Evolutionary conservation across 1,139 yeast species (phyloP).

Genomic region (Wickerhamomyces sp.): DNA sequence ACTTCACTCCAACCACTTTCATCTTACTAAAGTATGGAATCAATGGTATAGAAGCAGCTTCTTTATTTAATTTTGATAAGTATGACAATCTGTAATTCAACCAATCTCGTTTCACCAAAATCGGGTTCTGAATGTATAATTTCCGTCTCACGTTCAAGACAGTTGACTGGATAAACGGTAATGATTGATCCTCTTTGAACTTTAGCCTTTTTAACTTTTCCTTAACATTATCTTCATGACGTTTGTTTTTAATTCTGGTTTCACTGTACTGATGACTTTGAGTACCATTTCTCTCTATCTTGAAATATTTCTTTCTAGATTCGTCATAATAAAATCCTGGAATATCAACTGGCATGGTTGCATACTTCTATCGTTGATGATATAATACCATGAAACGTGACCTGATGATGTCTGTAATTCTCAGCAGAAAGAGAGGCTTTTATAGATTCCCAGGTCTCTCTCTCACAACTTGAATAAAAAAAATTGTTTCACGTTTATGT

Average conservation of each 20-base stretch:
- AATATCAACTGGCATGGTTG: conserved; percentile 10
- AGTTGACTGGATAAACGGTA: conserved; percentile 7
- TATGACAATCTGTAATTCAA: neutral
- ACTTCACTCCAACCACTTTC: no score
- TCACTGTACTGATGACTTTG: conserved; percentile 10
- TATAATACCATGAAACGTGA: no score
- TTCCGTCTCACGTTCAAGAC: conserved; percentile 1
- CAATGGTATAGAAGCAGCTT: no score
- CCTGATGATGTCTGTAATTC: no score
- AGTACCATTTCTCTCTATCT: conserved; percentile 14
- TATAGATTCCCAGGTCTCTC: no score
- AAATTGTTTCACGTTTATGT: no score
- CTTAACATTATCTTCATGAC: conserved; percentile 8
- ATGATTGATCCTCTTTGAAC: neutral
- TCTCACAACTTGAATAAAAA: no score
- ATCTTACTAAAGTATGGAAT: no score
- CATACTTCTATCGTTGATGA: neutral
- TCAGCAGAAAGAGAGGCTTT: no score
- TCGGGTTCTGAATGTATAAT: neutral
- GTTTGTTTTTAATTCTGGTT: conserved; percentile 6
- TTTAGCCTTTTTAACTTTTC: conserved; percentile 4
- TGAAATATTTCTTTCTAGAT: conserved; percentile 21
- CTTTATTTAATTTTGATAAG: neutral
- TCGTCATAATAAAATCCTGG: conserved; percentile 23
- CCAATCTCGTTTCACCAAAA: neutral